Conservation (phyloP, 148 eudicot species). For the Polygonum maritimum region DNA sequence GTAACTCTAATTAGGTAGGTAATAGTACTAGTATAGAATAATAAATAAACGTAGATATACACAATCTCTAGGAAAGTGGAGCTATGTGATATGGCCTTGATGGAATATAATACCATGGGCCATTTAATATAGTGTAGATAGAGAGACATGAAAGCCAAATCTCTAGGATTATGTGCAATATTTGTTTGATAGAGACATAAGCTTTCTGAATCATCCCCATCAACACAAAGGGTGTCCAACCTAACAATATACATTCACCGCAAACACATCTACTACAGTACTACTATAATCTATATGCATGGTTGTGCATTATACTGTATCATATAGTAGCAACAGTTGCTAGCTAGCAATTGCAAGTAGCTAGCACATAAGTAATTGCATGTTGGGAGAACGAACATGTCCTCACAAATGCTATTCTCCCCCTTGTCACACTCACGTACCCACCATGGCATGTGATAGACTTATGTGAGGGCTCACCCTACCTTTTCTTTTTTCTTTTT, state of each 20-base stretch:
- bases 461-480: neutral
- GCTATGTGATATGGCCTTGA: neutral
- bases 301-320: neutral
- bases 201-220: slow-evolving; percentile 6
- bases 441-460: neutral
- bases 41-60: neutral
- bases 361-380: too few relatives aligned
- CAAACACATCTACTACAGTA: too few relatives aligned
- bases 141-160: slow-evolving; percentile 2
- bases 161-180: slow-evolving; percentile 6
- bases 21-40: neutral
- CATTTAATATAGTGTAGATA: neutral
- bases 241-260: too few relatives aligned
- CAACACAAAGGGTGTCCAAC: neutral
- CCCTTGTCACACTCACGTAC: slow-evolving; percentile 4
- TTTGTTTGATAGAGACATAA: slow-evolving; percentile 8
- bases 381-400: neutral
- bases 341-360: neutral
- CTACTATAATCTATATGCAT: neutral
- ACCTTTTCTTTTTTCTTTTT: too few relatives aligned
- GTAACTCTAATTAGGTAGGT: neutral
- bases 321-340: neutral
- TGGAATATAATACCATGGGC: neutral
- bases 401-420: neutral
- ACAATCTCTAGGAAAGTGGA: neutral